Base-by-base conservation (phyloP, 352 stramenopile genomes). In the Globisporangium cystogenes region DNA sequence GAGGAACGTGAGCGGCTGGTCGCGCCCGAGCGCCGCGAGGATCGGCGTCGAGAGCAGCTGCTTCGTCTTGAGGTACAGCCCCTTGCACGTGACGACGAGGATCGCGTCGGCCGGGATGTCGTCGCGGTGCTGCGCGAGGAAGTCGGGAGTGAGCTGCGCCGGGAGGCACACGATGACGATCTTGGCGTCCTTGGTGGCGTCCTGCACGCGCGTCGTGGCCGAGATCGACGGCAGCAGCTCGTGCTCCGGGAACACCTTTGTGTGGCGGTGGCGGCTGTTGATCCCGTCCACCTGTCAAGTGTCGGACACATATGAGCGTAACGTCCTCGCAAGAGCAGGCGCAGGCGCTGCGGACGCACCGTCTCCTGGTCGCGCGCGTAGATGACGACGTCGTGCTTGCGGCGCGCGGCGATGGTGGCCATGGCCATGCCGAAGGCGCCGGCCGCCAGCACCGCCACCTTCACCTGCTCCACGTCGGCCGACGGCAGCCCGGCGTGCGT, bases 371-470 rank as follows among this genome's bases (percentile, higher is more conserved):
- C 86, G 36, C 95, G 86, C 36, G 97, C 86, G 57, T 98, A 95
- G 27, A 99, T 62, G n/a, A 88, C 70, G 20, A 97, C 88, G 36
- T 96, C 54, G 69, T 98, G 88, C 45, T 91, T 90, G 46, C 96
- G 85, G 35, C 92, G 78, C 11, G 83, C 93, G 0, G 92, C 78
- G 50, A 98, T 83, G 15, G 86, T 95, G 51, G 94, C 86, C 68
- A 99, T 96, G 20, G 96, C 96, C 45, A 98, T 83, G 33, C 94
- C 96, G 70, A 99, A 99, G 55, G 97, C 95, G 26, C 96, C 96
- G 2, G 93, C 96, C 15, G 95, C 95, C 37, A 98, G 78, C 53
- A 97, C 87, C 6, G 82, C 74, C 46, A 95, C 76, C 56, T 94
- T 94, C 51, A 91, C 78, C 36, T 76, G 72, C 67, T 90, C 78